Evolutionary conservation across 2,329 filamentous ascomycete genomes (phyloP), one percentile per base, ranked within the genome.

Genomic region (Aciculosporium take): DNA sequence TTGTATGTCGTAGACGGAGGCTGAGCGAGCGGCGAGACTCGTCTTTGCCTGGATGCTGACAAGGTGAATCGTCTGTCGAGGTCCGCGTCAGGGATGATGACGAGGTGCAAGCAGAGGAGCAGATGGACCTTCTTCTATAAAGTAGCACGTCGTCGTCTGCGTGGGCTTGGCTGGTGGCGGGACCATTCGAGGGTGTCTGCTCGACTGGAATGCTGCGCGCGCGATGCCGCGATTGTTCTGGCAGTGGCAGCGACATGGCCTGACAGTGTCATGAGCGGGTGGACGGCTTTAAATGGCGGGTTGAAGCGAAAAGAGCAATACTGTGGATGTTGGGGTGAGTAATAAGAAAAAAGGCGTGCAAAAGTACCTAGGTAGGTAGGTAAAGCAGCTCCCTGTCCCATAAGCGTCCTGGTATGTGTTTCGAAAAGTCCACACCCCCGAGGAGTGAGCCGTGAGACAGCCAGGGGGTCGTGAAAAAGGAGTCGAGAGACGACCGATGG

Each of bases 41-140:
- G 12, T 37, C 8, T 32, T 43, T 34, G 35, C 24, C 41, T 37
- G 25, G 39, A 45, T 23, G 37, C 21, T 33, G 45, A 31, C 37
- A 37, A 41, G 18, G 34, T 29, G 38, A 45, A 32, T 37, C 21
- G 21, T 15, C 7, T 40, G 18, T 15, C 9, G 38, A 33, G 15
- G 38, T 20, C 38, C 7, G 27, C 9, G 30, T 40, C 30, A 25
- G 20, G 23, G 8, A 34, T 28, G 12, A 6, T 15, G 15, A 17
- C 37, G 37, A 15, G 20, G 30, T 30, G 17, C 30, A 33, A 20
- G 39, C 34, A 18, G 44, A 45, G 34, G 44, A 48, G 45, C 45
- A 45, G 42, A 49, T 40, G 25, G 44, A 41, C 27, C 47, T 46
- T 46, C 45, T 49, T 46, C 46, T 53, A 50, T 52, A 52, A 45